Percentiles rank a stretch among this genome's conserved stretches.
Evolutionary conservation across 1,284 basidiomycete species (phyloP).

Genomic region (Stereum hirsutum): DNA sequence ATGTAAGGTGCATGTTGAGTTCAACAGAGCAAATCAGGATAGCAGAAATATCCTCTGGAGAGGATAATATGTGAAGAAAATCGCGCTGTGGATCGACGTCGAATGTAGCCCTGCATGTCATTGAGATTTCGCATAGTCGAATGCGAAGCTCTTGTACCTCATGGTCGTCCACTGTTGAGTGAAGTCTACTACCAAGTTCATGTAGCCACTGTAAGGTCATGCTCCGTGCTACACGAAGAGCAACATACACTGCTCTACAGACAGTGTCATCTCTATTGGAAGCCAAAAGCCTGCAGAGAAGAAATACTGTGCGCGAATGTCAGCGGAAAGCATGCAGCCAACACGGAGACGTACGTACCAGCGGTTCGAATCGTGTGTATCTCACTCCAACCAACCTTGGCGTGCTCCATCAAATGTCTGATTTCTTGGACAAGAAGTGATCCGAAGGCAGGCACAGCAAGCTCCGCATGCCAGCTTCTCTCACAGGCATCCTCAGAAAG

Average conservation of each 20-base stretch:
- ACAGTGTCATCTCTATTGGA: conserved; percentile 12
- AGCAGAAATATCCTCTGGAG: conserved; percentile 16
- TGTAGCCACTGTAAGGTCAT: conserved; percentile 27
- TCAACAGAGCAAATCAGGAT: conserved; percentile 26
- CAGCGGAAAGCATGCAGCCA: too few species aligned
- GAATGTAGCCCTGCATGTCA: conserved; percentile 31
- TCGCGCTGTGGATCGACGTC: conserved; percentile 19
- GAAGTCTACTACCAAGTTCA: conserved; percentile 18
- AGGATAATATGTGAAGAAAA: conserved; percentile 2
- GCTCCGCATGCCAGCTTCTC: conserved; percentile 15
- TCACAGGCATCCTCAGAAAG: conserved; percentile 7
- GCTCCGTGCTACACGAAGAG: conserved; percentile 22
- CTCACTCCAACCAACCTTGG: conserved; percentile 33
- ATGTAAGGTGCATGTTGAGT: conserved; percentile 21
- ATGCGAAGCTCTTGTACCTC: conserved; percentile 14
- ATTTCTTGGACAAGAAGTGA: conserved; percentile 23
- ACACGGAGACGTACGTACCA: conserved; percentile 11
- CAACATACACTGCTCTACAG: conserved; percentile 7
- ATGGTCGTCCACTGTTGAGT: conserved; percentile 13
- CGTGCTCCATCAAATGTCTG: conserved; percentile 13
- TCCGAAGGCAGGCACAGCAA: conserved; percentile 22
- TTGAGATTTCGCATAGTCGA: conserved; percentile 24
- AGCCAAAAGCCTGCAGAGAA: conserved; percentile 26
- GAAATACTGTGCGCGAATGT: conserved; percentile 2
- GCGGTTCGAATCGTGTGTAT: conserved; percentile 25